Percentiles rank a stretch among this genome's conserved stretches.
phyloP scores from a whole-genome alignment of 2,329 filamentous ascomycete genomes.

The Aspergillus aculeatinus region DNA sequence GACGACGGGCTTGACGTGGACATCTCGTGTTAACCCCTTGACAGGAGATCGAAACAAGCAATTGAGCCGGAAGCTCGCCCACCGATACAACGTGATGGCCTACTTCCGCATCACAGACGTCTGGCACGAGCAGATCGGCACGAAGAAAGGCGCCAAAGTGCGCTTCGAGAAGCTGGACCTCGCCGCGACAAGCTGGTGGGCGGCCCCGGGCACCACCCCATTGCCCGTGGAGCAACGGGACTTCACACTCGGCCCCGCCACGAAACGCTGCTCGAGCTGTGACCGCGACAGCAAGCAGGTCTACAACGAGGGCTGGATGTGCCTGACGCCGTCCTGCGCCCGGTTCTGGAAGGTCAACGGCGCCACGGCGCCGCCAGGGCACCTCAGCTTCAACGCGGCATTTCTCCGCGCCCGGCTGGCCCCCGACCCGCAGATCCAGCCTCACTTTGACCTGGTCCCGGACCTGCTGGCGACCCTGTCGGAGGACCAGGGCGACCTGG shows the following conservation, averaged over 20 bases:
- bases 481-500: constrained; percentile 38
- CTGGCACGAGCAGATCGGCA: constrained; percentile 60
- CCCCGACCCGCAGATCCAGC: constrained; percentile 42
- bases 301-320: constrained; percentile 57
- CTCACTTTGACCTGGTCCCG: constrained; percentile 40
- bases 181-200: constrained; percentile 59
- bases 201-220: constrained; percentile 34
- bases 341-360: constrained; percentile 56
- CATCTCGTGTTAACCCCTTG: constrained; percentile 17
- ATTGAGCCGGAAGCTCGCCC: constrained; percentile 52
- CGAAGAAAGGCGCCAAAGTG: constrained; percentile 53
- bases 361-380: constrained; percentile 25
- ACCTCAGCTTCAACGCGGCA: constrained; percentile 51
- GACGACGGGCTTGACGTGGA: neutral
- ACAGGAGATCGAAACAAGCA: constrained; percentile 53
- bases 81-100: constrained; percentile 65
- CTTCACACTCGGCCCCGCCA: constrained; percentile 24
- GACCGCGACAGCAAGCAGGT: constrained; percentile 31
- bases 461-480: constrained; percentile 41
- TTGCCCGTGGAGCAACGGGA: constrained; percentile 31
- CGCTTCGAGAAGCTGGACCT: constrained; percentile 65
- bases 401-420: constrained; percentile 58
- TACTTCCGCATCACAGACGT: constrained; percentile 67
- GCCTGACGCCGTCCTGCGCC: constrained; percentile 53
- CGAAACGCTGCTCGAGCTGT: constrained; percentile 45